phyloP scores from a whole-genome alignment of 768 basidiomycete species.

The Podaxis sp. region DNA sequence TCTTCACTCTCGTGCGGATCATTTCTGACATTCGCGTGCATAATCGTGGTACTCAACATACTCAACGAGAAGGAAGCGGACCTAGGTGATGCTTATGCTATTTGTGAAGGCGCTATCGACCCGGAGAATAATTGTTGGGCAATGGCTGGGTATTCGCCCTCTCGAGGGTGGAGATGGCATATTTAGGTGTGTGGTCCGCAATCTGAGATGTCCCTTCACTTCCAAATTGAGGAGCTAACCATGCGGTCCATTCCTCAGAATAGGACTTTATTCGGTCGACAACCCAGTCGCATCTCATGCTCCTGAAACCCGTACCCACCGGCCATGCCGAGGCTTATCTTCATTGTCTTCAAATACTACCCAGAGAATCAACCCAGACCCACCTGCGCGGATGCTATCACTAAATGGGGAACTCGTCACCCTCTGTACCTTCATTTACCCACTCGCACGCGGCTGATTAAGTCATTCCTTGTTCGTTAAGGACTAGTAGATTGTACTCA shows the following conservation, averaged over 20 bases:
- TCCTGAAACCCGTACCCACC: conserved; percentile 11
- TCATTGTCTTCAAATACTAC: conserved; percentile 4
- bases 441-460: conserved; percentile 79
- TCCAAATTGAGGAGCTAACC: neutral
- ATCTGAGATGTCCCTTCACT: neutral
- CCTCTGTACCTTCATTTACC: conserved; percentile 64
- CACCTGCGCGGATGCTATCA: conserved; percentile 71
- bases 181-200: conserved; percentile 48
- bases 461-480: conserved; percentile 63
- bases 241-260: conserved; percentile 5
- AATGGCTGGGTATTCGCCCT: conserved; percentile 49
- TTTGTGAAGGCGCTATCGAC: conserved; percentile 81
- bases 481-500: conserved; percentile 59
- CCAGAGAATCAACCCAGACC: conserved; percentile 50
- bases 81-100: conserved; percentile 38
- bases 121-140: conserved; percentile 61
- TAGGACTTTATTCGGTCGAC: conserved; percentile 82
- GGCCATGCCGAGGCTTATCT: neutral
- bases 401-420: conserved; percentile 56
- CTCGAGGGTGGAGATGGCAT: conserved; percentile 68
- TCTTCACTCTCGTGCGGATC: conserved; percentile 57
- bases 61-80: conserved; percentile 24
- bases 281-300: conserved; percentile 40
- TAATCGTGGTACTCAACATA: conserved; percentile 44
- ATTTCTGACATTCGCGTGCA: conserved; percentile 73